A percentile compares a stretch with the other conserved stretches of the same genome.
Evolutionary conservation across 441 rosid genomes (phyloP).

Genomic region (Codiaeum variegatum): DNA sequence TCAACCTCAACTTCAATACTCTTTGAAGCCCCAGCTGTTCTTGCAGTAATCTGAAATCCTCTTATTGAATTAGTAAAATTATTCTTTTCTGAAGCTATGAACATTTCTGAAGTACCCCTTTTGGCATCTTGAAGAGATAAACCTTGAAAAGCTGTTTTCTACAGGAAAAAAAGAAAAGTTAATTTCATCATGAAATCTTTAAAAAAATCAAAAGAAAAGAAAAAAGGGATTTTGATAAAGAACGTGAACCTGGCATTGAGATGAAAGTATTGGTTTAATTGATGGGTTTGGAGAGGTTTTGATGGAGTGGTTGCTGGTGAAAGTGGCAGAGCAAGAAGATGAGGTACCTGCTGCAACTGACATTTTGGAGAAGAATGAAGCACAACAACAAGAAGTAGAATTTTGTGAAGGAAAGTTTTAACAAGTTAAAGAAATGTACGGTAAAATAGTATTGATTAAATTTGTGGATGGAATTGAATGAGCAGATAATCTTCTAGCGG

Average conservation of each 20-base stretch:
- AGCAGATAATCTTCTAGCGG: slow-evolving; percentile 1
- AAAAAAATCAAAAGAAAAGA: not conserved
- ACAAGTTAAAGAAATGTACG: not conserved
- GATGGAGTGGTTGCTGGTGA: slow-evolving; percentile 38
- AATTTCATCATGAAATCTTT: not conserved
- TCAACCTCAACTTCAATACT: slow-evolving; percentile 86
- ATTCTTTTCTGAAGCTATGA: slow-evolving; percentile 29
- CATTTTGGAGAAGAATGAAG: slow-evolving; percentile 17
- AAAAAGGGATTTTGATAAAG: not conserved
- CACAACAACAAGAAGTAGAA: not conserved
- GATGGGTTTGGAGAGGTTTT: slow-evolving; percentile 34
- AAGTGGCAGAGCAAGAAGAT: slow-evolving; percentile 37
- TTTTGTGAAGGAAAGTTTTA: not conserved
- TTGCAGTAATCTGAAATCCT: slow-evolving; percentile 55
- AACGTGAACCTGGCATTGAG: slow-evolving; percentile 28
- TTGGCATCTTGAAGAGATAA: slow-evolving; percentile 57
- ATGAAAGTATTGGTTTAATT: slow-evolving; percentile 24
- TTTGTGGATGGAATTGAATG: slow-evolving; percentile 10
- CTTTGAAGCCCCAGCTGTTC: slow-evolving; percentile 69
- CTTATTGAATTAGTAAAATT: slow-evolving; percentile 24
- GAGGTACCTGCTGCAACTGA: slow-evolving; percentile 55
- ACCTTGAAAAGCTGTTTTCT: slow-evolving; percentile 66
- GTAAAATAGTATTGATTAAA: not conserved
- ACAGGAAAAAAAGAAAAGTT: slow-evolving; percentile 7
- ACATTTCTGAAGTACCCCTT: slow-evolving; percentile 40